Base-by-base conservation (phyloP, 768 basidiomycete genomes). In the Phlebiopsis gigantea region DNA sequence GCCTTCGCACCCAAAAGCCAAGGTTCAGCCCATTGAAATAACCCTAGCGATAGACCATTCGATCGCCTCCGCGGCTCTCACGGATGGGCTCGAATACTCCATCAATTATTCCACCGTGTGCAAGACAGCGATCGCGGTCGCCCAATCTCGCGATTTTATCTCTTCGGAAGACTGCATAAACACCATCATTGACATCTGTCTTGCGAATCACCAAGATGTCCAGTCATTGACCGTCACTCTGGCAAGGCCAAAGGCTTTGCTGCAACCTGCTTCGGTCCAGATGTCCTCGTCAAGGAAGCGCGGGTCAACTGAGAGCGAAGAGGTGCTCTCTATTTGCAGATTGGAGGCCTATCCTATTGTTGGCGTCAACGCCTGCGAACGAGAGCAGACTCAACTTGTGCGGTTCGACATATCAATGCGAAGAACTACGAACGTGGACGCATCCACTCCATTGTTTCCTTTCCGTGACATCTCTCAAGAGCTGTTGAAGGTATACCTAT, bases 321-420 rank as follows among this genome's bases (percentile, higher is more conserved):
- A 61, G 39, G 56, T 21, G 12, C 61, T 66, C 46, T 63, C 63
- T 39, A 66, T 82, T 19, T 55, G 65, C 24, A 74, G 75, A 46
- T 68, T 93, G 8, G 63, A 71, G 4, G 79, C 83, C 34, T 71
- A 73, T 6, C 73, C 78, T 14, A 77, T 91, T 50, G 73, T 93
- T 22, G 90, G 92, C 2, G 71, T 93, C 39, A 81, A 88, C 60
- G 73, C 78, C 5, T 78, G 76, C 57, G 92, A 93, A 68, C 76
- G 89, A 29, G 61, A 71, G 28, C 79, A 84, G 63, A 78, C 78
- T 62, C 91, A 93, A 65, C 66, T 77, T 28, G 77, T 92, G 15
- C 69, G 76, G 17, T 65, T 83, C 56, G 77, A 84, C 59, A 60
- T 90, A 24, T 72, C 72, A 10, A 45, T 83, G 7, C 59, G 25